Base-by-base conservation (phyloP, 768 basidiomycete species). In the Russula abietina region DNA sequence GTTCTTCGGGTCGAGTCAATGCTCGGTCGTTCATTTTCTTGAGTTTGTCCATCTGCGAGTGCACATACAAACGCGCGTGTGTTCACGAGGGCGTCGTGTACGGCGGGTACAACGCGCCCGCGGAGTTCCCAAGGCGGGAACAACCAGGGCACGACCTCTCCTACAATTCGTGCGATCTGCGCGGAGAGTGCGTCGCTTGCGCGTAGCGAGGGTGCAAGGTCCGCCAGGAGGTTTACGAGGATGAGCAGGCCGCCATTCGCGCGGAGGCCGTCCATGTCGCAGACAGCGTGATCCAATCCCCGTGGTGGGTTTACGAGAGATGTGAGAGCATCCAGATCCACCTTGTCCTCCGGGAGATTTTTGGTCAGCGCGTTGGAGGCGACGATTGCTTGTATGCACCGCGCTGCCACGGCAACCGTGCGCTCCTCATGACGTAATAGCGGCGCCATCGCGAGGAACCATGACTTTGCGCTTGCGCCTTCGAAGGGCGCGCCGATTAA, bases 311-410 rank as follows among this genome's bases (percentile, higher is more conserved):
- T 43, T 30, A 51, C 58, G 22, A 51, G 58, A 10, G 16, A 19
- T 10, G 36, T 19, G 50, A 43, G 58, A 19, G 28, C 30, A 14
- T 43, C 58, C 26, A 52, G 50, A 39, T 59, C 58, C 8, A 38
- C 58, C 19, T 1, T 16, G 26, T 43, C 49, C 11, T 39, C 50
- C 4, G 39, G 39, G 3, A 28, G 30, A 19, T 3, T 39, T 24
- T 51, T 52, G 50, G 58, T 59, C 39, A 59, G 39, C n/a, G 50
- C 58, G 36, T 59, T 59, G 19, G 58, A 59, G 38, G 58, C 58
- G 17, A 59, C 38, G 14, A 59, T 52, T 30, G 58, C 58, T 43
- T 59, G 58, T 17, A 59, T 59, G 39, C 50, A 52, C 8, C 58
- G 19, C 3, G 50, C 50, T 2, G 58, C 49, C 12, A 17, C 39